Evolutionary conservation across 108 stramenopile genomes (phyloP).

Genomic region (Discostella stelligeroides): DNA sequence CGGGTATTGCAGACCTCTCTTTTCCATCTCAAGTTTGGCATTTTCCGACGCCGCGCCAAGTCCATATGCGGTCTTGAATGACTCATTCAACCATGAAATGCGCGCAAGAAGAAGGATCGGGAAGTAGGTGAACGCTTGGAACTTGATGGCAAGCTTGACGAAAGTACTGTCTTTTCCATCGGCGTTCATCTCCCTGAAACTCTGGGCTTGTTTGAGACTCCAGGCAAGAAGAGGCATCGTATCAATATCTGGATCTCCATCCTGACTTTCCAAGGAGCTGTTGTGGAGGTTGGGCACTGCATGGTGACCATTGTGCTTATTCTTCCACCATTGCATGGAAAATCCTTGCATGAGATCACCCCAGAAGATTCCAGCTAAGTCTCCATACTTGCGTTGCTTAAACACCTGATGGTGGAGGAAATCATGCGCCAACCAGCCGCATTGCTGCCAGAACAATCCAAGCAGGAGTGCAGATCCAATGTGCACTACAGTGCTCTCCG

Average conservation of each 20-base stretch:
- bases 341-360: conserved; percentile 96
- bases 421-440: conserved; percentile 99
- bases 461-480: conserved; percentile 86
- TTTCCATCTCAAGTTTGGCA: conserved; percentile 79
- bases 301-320: conserved; percentile 99
- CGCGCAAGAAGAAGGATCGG: conserved; percentile 96
- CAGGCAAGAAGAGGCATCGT: conserved; percentile 99
- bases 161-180: conserved; percentile 79
- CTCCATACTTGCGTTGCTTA: conserved; percentile 90
- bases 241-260: conserved; percentile 97
- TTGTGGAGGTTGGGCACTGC: conserved; percentile 98
- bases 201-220: conserved; percentile 93
- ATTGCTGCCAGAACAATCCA: conserved; percentile 99
- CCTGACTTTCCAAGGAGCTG: conserved; percentile 71
- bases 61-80: conserved; percentile 90
- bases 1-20: conserved; percentile 84
- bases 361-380: conserved; percentile 91
- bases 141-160: conserved; percentile 82
- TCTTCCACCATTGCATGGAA: conserved; percentile 96
- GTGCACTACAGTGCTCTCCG: conserved; percentile 75
- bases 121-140: conserved; percentile 95
- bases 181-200: conserved; percentile 70
- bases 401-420: conserved; percentile 99
- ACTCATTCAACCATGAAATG: conserved; percentile 95
- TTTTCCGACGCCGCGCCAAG: conserved; percentile 86